Base-by-base conservation (phyloP, 1,139 yeast species). In the Saccharomyces hybrid region DNA sequence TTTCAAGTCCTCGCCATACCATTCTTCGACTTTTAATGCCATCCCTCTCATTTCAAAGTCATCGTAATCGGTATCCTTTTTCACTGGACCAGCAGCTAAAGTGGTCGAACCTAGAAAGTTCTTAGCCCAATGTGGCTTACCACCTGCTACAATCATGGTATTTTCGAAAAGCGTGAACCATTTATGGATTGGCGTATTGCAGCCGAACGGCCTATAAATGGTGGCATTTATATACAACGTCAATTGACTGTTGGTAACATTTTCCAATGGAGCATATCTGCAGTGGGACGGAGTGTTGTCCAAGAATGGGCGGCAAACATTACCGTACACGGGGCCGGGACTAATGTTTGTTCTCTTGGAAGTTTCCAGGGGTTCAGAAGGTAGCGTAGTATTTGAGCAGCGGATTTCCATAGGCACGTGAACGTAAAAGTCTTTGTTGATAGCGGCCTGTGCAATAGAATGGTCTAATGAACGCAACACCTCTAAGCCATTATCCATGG, bases 121-220 rank as follows among this genome's bases (percentile, higher is more conserved):
- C 77, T 93, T 93, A 14, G 99, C 99, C 99, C 99, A 93, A 70
- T 93, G 99, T 1, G 99, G 99, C 68, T 85, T 88, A 50, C 99
- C 99, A 47, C 88, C 91, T 26, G 86, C 91, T 38, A 80, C 82
- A 53, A 78, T 77, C 77, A 91, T 77, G 1, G 88, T 80, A 56
- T 80, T 79, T 71, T 93, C 99, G 70, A 93, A 93, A n/a, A 77
- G 76, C 52, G 80, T 79, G 72, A 80, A 93, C 97, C 98, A 93
- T 60, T 82, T 78, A 56, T 82, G 84, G 51, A 90, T 84, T 48
- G 87, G 84, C 5, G 90, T 84, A 64, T 85, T 80, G 54, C 81
- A 79, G 46, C 82, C 79, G 72, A 91, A 93, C 7, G 99, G 99
- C 70, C 98, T 80, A 71, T 91, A 93, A 84, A 93, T 88, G 2